Conservation (phyloP, 2,329 filamentous ascomycete species). For the Pseudogymnoascus sp. region DNA sequence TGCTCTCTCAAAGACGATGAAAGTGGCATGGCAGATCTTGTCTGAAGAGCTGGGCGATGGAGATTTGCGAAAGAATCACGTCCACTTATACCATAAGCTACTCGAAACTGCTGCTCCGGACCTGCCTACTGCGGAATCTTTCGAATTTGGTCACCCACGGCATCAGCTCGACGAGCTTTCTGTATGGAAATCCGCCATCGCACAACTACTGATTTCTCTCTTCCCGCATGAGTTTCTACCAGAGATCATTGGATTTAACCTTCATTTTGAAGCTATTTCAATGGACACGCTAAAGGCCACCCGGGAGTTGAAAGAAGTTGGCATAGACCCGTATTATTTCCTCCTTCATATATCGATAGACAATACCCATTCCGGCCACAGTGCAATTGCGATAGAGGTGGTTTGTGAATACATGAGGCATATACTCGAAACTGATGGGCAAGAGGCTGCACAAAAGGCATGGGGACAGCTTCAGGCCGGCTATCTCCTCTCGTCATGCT, state of each 20-base stretch:
- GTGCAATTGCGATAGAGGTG: conserved; percentile 38
- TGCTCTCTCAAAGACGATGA: conserved; percentile 31
- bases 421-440: conserved; percentile 24
- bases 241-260: conserved; percentile 44
- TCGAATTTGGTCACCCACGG: conserved; percentile 17
- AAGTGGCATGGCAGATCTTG: conserved; percentile 41
- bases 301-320: conserved; percentile 38
- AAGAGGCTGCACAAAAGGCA: conserved; percentile 26
- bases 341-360: conserved; percentile 44
- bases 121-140: conserved; percentile 14
- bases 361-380: conserved; percentile 41
- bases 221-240: conserved; percentile 43
- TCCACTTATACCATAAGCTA: conserved; percentile 29
- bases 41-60: conserved; percentile 46
- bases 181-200: conserved; percentile 37
- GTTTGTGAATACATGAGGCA: conserved; percentile 33
- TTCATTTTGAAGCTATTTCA: conserved; percentile 39
- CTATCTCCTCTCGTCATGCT: conserved; percentile 29
- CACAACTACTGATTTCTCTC: conserved; percentile 40
- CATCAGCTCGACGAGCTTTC: conserved; percentile 15
- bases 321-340: conserved; percentile 40
- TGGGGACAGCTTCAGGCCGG: conserved; percentile 39
- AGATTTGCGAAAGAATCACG: conserved; percentile 39
- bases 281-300: conserved; percentile 34
- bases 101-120: conserved; percentile 25